Evolutionary conservation across 2,329 filamentous ascomycete species (phyloP), one percentile per base, ranked within the genome.

Genomic region (Chaetomium globosum): DNA sequence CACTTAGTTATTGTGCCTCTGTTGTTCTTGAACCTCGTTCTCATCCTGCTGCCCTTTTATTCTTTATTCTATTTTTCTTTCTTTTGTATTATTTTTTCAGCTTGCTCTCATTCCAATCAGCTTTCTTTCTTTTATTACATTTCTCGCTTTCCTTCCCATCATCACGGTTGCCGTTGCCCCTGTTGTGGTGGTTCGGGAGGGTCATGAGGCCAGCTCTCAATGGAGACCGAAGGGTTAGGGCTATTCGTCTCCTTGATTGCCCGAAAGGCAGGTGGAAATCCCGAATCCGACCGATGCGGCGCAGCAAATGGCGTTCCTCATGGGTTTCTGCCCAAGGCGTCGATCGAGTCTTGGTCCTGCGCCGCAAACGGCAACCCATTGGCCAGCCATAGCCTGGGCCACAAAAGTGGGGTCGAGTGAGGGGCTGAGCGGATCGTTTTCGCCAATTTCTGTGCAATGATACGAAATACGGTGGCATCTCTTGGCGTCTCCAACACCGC

Each of bases 391-490:
- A 12, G 26, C 7, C 39, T n/a, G 28, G 23, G 57, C 57, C 28
- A 52, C 33, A 28, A 7, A 31, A 26, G 58, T 28, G 58, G n/a
- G 13, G 48, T n/a, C 49, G n/a, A 30, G 13, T 8, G 12, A 28
- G 48, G 31, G 48, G 48, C n/a, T 43, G 2, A 43, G n/a, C n/a
- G 13, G 6, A 26, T 13, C 19, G 21, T 8, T 31, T 49, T 58
- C 9, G 7, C 26, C 39, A 23, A 7, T 39, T 53, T 21, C 39
- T 31, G 58, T 28, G 33, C 58, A 60, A 51, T 36, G 57, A 60
- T 53, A 60, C 58, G 58, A 60, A 60, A 53, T 60, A 60, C 58
- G 58, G 49, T 39, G 43, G 39, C 39, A 33, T 10, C 30, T 23
- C 46, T 48, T 48, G 46, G 46, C 46, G 9, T 9, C 21, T 48